Evolutionary conservation across 257 asterid genomes (phyloP).

Genomic region (Marsdenia floribunda): DNA sequence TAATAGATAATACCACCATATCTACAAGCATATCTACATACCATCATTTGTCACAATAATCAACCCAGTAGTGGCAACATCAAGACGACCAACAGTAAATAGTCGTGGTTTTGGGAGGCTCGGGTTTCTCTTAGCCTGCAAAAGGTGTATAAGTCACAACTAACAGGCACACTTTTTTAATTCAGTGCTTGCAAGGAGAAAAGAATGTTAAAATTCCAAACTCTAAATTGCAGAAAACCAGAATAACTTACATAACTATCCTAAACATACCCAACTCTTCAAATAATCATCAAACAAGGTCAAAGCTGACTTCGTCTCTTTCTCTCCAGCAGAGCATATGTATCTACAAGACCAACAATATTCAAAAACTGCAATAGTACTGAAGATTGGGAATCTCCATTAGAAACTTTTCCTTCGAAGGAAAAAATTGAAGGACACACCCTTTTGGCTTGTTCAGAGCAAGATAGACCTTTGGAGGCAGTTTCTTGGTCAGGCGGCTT

Average conservation of each 20-base stretch:
- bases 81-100: conserved; percentile 98
- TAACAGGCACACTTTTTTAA: background rate
- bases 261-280: conserved; percentile 72
- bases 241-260: background rate
- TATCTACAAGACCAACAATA: conserved; percentile 46
- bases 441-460: conserved; percentile 99
- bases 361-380: conserved; percentile 21
- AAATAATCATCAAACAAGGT: conserved; percentile 71
- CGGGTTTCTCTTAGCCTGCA: conserved; percentile 59
- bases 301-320: conserved; percentile 75
- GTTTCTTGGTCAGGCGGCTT: conserved; percentile 69
- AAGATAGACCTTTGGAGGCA: conserved; percentile 90
- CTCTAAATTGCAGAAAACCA: background rate
- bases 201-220: background rate
- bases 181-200: background rate
- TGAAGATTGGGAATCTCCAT: conserved; percentile 10
- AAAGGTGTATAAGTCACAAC: conserved; percentile 14
- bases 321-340: conserved; percentile 94
- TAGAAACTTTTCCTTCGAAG: conserved; percentile 8
- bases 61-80: conserved; percentile 90
- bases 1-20: background rate
- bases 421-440: conserved; percentile 38
- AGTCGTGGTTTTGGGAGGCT: conserved; percentile 80
- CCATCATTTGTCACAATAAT: conserved; percentile 97
- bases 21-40: conserved; percentile 14